phyloP scores from a whole-genome alignment of 2,329 filamentous ascomycete genomes.

The Cladosporium velox region DNA sequence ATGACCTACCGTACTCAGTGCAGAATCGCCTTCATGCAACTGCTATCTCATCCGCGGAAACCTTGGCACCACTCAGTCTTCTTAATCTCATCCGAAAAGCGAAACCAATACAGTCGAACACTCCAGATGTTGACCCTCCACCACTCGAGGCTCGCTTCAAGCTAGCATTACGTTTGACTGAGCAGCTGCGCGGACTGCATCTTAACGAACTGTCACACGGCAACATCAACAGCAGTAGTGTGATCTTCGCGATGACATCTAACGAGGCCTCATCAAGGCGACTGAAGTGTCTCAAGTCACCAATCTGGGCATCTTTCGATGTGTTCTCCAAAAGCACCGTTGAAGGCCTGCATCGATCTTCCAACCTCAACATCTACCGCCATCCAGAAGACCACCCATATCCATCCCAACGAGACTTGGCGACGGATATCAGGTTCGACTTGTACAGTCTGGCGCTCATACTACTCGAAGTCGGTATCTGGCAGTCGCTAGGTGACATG shows the following conservation, averaged over 20 bases:
- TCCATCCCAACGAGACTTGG: conserved; percentile 46
- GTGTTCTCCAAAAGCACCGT: conserved; percentile 63
- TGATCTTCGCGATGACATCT: conserved; percentile 62
- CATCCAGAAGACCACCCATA: conserved; percentile 57
- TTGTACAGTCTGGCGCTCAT: conserved; percentile 74
- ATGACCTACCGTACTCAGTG: conserved; percentile 64
- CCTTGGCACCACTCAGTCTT: conserved; percentile 45
- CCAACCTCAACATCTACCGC: conserved; percentile 61
- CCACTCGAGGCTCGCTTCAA: conserved; percentile 75
- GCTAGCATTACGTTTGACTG: conserved; percentile 70
- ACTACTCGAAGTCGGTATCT: conserved; percentile 73
- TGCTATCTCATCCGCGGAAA: conserved; percentile 45
- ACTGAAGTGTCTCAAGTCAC: conserved; percentile 62
- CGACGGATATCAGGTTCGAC: conserved; percentile 57
- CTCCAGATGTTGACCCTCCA: conserved; percentile 52
- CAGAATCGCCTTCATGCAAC: conserved; percentile 52
- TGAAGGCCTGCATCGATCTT: conserved; percentile 45
- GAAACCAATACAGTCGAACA: conserved; percentile 45
- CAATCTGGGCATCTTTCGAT: conserved; percentile 73
- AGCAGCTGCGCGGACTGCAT: conserved; percentile 74
- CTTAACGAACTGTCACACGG: conserved; percentile 69
- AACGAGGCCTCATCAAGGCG: conserved; percentile 48
- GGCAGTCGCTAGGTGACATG: conserved; percentile 65
- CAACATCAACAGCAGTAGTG: conserved; percentile 66
- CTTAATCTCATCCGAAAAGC: conserved; percentile 51